Evolutionary conservation across 768 basidiomycete genomes (phyloP).

Genomic region (Podaxis mareebaensis): DNA sequence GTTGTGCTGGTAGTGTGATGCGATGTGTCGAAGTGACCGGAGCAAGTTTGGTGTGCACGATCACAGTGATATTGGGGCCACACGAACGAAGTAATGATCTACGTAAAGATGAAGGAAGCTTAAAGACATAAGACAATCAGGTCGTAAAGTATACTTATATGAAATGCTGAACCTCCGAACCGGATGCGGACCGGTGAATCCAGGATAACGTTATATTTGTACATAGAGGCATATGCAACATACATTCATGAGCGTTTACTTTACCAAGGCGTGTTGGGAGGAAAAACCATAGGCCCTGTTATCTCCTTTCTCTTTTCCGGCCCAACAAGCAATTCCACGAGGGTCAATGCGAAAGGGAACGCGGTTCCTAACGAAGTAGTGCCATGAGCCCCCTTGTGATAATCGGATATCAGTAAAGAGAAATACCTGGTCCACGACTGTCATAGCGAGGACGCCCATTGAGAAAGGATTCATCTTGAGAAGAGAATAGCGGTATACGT

Average conservation of each 20-base stretch:
- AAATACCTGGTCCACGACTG: constrained; percentile 71
- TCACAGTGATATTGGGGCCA: too few relatives aligned
- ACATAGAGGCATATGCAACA: too few relatives aligned
- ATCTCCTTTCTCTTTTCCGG: constrained; percentile 61
- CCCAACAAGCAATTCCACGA: constrained; percentile 73
- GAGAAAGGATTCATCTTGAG: constrained; percentile 57
- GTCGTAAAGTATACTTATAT: too few relatives aligned
- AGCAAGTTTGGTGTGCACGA: too few relatives aligned
- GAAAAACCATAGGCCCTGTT: constrained; percentile 71
- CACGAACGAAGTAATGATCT: too few relatives aligned
- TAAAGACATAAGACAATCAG: too few relatives aligned
- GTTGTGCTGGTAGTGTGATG: too few relatives aligned
- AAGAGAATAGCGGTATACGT: constrained; percentile 25
- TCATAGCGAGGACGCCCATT: constrained; percentile 2
- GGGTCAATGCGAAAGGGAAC: constrained; percentile 76
- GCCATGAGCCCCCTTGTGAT: background rate
- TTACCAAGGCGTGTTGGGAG: constrained; percentile 46
- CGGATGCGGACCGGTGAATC: too few relatives aligned
- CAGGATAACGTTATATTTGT: too few relatives aligned
- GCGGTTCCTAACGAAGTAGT: constrained; percentile 51
- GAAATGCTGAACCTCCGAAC: too few relatives aligned
- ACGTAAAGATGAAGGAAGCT: too few relatives aligned
- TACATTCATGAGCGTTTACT: background rate
- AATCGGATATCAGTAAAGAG: constrained; percentile 17
- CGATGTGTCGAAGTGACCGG: too few relatives aligned